A percentile compares a stretch with the other conserved stretches of the same genome.
These are phyloP conservation scores for Talaromyces sp. DNA, from an alignment of 2,329 filamentous ascomycete genomes.

Conservation along the genomic window DNA sequence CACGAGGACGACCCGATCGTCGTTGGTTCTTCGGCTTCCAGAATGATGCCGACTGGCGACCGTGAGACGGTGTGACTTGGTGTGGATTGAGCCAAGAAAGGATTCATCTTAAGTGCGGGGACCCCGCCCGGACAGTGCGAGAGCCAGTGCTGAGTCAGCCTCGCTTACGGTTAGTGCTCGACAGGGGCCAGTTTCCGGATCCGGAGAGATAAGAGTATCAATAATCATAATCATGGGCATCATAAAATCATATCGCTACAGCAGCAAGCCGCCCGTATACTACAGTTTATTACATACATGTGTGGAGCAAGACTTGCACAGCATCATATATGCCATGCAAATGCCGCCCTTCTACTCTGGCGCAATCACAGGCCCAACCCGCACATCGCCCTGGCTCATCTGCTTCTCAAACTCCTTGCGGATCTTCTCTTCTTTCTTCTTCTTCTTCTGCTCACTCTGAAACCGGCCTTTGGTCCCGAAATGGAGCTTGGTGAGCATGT, in stretches of 20 bases:
- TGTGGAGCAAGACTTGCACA: too few species aligned
- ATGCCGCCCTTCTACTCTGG: not conserved
- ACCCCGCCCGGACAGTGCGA: not conserved
- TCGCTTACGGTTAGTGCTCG: not conserved
- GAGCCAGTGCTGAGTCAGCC: too few species aligned
- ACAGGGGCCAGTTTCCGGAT: not conserved
- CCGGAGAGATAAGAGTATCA: too few species aligned
- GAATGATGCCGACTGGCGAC: not conserved
- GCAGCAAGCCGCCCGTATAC: not conserved
- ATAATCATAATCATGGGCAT: too few species aligned
- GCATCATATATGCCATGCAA: too few species aligned
- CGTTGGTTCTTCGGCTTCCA: not conserved
- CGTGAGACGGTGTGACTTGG: not conserved
- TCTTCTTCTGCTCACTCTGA: constrained; percentile 53
- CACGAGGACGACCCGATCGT: not conserved
- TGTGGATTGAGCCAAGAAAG: too few species aligned
- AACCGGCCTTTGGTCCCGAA: constrained; percentile 69
- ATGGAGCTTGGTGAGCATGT: constrained; percentile 89
- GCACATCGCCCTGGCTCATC: constrained; percentile 37
- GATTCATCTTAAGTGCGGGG: not conserved
- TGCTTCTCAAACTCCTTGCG: constrained; percentile 21
- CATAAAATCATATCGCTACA: too few species aligned
- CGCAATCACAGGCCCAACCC: constrained; percentile 40
- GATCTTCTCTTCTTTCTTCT: constrained; percentile 33
- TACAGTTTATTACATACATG: not conserved